Percentiles rank a stretch among this genome's conserved stretches.
phyloP scores from a whole-genome alignment of 768 basidiomycete species.

The Tricholoma bakamatsutake region DNA sequence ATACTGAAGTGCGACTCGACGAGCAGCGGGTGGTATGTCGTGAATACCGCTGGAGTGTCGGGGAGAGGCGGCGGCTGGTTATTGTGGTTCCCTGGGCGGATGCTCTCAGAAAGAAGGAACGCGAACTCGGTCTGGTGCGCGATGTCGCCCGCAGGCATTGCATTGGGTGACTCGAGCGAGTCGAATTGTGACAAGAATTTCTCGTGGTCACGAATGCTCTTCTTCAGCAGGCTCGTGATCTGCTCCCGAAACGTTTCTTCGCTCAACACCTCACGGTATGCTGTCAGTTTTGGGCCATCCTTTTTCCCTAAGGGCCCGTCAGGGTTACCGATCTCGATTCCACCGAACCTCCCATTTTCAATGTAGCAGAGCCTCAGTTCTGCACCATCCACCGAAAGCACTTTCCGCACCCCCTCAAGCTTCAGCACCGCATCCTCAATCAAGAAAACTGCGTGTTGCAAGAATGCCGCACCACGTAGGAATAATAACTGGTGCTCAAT shows the following conservation, averaged over 20 bases:
- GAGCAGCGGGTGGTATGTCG: conserved; percentile 86
- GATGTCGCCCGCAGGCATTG: conserved; percentile 35
- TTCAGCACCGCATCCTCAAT: conserved; percentile 69
- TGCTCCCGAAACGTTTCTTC: conserved; percentile 54
- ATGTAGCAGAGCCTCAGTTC: conserved; percentile 77
- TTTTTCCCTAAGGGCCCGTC: conserved; percentile 67
- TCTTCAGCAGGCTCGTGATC: conserved; percentile 54
- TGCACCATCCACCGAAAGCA: conserved; percentile 54
- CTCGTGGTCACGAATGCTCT: conserved; percentile 80
- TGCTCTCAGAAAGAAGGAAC: conserved; percentile 60
- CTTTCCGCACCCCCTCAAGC: conserved; percentile 64
- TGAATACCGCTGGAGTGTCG: conserved; percentile 58
- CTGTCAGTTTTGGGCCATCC: conserved; percentile 52
- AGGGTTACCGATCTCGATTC: conserved; percentile 76
- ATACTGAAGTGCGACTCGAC: conserved; percentile 84
- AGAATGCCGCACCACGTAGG: conserved; percentile 75
- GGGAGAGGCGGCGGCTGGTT: conserved; percentile 27
- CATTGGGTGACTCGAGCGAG: conserved; percentile 46
- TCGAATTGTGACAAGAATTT: conserved; percentile 82
- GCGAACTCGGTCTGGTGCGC: conserved; percentile 58
- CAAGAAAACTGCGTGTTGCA: conserved; percentile 70
- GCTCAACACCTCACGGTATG: conserved; percentile 57
- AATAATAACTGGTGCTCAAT: conserved; percentile 83
- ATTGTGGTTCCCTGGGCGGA: conserved; percentile 54
- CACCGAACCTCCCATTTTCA: conserved; percentile 73